Evolutionary conservation across 768 basidiomycete genomes (phyloP).

Genomic region (Scleroderma citrinum): DNA sequence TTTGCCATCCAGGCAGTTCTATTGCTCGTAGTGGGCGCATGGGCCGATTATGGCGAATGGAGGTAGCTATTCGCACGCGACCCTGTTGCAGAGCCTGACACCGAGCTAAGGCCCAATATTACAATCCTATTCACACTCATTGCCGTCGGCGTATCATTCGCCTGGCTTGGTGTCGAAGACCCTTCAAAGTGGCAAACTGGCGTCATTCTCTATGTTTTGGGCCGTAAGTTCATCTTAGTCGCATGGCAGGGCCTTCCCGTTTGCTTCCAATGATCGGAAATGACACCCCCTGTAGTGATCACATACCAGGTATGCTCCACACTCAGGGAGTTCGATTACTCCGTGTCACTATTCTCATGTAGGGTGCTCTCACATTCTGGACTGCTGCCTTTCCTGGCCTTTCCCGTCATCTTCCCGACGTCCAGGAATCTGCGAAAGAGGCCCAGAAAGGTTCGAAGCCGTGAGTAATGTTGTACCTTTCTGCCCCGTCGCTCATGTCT

Average conservation of each 20-base stretch:
- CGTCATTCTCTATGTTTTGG: constrained; percentile 56
- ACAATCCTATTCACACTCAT: constrained; percentile 68
- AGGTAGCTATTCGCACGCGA: constrained; percentile 34
- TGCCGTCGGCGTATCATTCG: constrained; percentile 64
- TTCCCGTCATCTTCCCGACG: constrained; percentile 62
- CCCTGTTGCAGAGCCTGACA: background rate
- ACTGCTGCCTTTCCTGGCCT: constrained; percentile 78
- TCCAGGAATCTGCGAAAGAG: constrained; percentile 45
- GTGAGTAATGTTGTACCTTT: constrained; percentile 26
- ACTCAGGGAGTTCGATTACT: too few relatives aligned
- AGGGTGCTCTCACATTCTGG: constrained; percentile 76
- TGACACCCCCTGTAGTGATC: constrained; percentile 41
- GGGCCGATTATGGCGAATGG: constrained; percentile 82
- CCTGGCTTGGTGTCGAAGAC: constrained; percentile 69
- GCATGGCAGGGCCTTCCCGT: background rate
- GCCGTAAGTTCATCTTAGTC: constrained; percentile 41
- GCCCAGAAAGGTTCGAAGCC: constrained; percentile 39
- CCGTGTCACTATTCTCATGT: background rate
- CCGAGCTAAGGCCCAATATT: constrained; percentile 55
- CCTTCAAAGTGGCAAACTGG: constrained; percentile 60
- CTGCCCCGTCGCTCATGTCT: background rate
- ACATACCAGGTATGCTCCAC: constrained; percentile 51
- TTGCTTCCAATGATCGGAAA: background rate
- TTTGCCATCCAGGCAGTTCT: constrained; percentile 71
- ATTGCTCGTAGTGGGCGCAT: constrained; percentile 62